A percentile compares a stretch with the other conserved stretches of the same genome.
These are phyloP conservation scores for Neoboletus subvelutipes DNA, from an alignment of 768 basidiomycete species.

Conservation along the genomic window DNA sequence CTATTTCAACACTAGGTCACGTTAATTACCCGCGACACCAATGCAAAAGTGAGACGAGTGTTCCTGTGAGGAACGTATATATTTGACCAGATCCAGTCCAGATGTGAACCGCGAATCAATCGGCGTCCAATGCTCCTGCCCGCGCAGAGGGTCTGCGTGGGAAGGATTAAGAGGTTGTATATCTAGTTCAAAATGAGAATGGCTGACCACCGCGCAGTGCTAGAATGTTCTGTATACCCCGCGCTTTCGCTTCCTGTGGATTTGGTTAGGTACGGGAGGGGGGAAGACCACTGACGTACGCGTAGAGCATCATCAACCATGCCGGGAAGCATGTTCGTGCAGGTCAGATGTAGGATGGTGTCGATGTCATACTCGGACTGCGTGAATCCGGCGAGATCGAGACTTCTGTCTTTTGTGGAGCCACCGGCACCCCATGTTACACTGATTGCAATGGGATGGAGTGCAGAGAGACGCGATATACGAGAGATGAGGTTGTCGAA, in stretches of 20 bases:
- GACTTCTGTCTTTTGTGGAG: constrained; percentile 79
- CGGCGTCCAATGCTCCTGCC: constrained; percentile 91
- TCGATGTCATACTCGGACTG: constrained; percentile 76
- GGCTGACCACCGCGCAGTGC: constrained; percentile 85
- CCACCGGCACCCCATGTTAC: constrained; percentile 99
- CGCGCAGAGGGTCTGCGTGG: constrained; percentile 80
- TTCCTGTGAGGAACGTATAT: constrained; percentile 76
- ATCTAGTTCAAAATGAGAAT: neutral
- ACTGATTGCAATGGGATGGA: constrained; percentile 83
- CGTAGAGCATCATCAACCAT: constrained; percentile 83
- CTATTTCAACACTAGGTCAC: neutral
- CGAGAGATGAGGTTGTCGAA: constrained; percentile 89
- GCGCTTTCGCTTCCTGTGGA: constrained; percentile 69
- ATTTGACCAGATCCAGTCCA: constrained; percentile 86
- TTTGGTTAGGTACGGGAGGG: constrained; percentile 4
- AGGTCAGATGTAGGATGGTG: constrained; percentile 92
- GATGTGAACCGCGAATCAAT: constrained; percentile 81
- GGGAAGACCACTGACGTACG: constrained; percentile 43
- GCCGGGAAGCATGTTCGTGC: constrained; percentile 93
- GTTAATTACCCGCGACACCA: constrained; percentile 79
- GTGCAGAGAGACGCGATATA: constrained; percentile 73
- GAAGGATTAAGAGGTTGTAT: neutral
- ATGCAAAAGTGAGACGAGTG: constrained; percentile 87
- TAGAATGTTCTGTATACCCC: constrained; percentile 85
- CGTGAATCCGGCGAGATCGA: constrained; percentile 81